Conservation (phyloP, 441 rosid species). For the Daphne laureola region DNA sequence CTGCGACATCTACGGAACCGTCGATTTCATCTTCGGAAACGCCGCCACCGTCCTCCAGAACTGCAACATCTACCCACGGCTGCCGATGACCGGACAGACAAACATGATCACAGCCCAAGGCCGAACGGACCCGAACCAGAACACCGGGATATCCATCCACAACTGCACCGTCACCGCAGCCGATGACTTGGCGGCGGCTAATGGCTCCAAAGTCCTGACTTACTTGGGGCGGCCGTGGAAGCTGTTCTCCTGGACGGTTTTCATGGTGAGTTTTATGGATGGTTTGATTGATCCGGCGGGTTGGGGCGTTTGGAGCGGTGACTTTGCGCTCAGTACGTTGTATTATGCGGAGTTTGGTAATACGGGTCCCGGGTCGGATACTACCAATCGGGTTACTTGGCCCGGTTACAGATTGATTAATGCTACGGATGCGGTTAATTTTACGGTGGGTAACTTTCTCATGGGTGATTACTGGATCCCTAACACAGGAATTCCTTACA, state of each 20-base stretch:
- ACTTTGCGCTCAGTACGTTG: conserved; percentile 38
- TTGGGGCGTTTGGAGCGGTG: conserved; percentile 41
- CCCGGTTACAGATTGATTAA: conserved; percentile 39
- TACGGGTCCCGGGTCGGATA: conserved; percentile 42
- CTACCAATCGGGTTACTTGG: conserved; percentile 45
- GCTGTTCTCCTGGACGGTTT: conserved; percentile 56
- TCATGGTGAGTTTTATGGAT: conserved; percentile 39
- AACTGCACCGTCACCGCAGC: conserved; percentile 39
- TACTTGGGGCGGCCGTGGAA: conserved; percentile 76
- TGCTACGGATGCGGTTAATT: conserved; percentile 41
- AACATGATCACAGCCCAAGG: conserved; percentile 67
- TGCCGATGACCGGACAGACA: conserved; percentile 46
- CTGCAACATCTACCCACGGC: conserved; percentile 47
- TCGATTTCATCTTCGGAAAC: conserved; percentile 64
- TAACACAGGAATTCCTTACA: conserved; percentile 35
- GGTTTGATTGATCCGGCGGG: conserved; percentile 38
- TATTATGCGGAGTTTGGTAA: conserved; percentile 56
- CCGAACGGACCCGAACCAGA: conserved; percentile 58
- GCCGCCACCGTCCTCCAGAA: conserved; percentile 51
- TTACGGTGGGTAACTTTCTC: conserved; percentile 42
- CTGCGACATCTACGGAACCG: conserved; percentile 56
- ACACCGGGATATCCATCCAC: conserved; percentile 59
- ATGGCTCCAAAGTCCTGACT: conserved; percentile 26
- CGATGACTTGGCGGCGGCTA: conserved; percentile 37
- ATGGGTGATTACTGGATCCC: conserved; percentile 51